Evolutionary conservation across 768 basidiomycete genomes (phyloP), one percentile per base, ranked within the genome.

Genomic region (Serendipita sp.): DNA sequence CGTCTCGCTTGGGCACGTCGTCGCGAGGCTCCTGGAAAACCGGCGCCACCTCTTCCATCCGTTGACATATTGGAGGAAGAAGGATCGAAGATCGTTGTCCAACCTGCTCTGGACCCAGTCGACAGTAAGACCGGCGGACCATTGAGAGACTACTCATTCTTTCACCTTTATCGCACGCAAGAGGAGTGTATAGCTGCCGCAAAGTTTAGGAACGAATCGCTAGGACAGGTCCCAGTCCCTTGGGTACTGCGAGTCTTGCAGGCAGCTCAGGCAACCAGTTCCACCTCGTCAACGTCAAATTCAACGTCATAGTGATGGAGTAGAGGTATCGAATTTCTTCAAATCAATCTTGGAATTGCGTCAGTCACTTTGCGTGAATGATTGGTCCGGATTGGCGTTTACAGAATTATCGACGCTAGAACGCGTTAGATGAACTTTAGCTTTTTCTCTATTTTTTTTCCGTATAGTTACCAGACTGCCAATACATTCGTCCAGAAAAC

Each of bases 1-100:
- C 53, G 53, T 7, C 20, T 58, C 9, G 53, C 53, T 58, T 58
- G 53, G 53, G 53, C 22, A 13, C 53, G 53, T 26, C 53, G 53
- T 11, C 53, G 53, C 28, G 30, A 22, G 22, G 53, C 22, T 31
- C 53, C 53, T 4, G 31, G 31, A 24, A 31, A 22, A 28, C 24
- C 53, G 9, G 53, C 53, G 3, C 53, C 53, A 11, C 22, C 24
- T 11, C 53, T 58, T 4, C 53, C 53, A 26, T 11, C 9, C 9
- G 3, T n/a, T 31, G 11, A 3, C 11, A 28, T 24, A 22, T 9
- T 7, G 24, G 53, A 58, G 11, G 1, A 13, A 28, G 53, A 58
- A 11, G 17, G 17, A 4, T 50, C 34, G 7, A 20, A 20, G 9
- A 48, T 9, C 17, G n/a, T 17, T 20, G 45, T 20, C 45, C 9